phyloP scores from a whole-genome alignment of 176 grass and related monocot species.

The Cenchrus fungigraminus region DNA sequence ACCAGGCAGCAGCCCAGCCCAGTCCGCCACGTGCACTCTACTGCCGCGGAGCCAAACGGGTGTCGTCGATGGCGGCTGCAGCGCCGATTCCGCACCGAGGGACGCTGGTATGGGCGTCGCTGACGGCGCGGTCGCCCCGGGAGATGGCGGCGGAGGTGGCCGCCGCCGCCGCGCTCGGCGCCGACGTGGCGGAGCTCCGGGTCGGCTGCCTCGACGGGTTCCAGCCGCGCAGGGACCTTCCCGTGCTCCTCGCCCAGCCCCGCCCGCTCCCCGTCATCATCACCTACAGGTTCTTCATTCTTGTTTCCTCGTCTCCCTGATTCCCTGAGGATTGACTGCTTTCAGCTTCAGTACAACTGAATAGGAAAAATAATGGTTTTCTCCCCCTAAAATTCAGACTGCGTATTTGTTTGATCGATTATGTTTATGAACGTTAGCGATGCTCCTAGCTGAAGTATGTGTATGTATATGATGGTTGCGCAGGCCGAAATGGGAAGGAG shows the following conservation, averaged over 20 bases:
- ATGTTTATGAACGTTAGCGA: neutral
- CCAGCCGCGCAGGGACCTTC: constrained; percentile 66
- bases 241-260: constrained; percentile 57
- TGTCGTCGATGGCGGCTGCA: constrained; percentile 8
- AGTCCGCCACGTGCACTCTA: neutral
- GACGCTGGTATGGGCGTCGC: constrained; percentile 75
- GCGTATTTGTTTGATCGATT: neutral
- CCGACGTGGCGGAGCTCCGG: constrained; percentile 82
- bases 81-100: constrained; percentile 21
- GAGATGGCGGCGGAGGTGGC: constrained; percentile 68
- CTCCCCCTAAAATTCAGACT: neutral
- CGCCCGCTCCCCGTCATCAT: constrained; percentile 80
- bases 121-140: constrained; percentile 56
- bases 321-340: neutral
- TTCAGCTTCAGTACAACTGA: neutral
- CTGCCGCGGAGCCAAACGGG: neutral
- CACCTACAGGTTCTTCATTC: constrained; percentile 67
- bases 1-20: neutral
- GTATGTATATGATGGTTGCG: neutral
- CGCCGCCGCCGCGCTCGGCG: constrained; percentile 61
- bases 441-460: neutral
- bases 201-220: constrained; percentile 69
- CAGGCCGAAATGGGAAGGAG: constrained; percentile 96
- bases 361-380: neutral
- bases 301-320: neutral